A percentile compares a stretch with the other conserved stretches of the same genome.
Evolutionary conservation across 176 grass and related monocot genomes (phyloP).

Genomic region (Raddia guianensis): DNA sequence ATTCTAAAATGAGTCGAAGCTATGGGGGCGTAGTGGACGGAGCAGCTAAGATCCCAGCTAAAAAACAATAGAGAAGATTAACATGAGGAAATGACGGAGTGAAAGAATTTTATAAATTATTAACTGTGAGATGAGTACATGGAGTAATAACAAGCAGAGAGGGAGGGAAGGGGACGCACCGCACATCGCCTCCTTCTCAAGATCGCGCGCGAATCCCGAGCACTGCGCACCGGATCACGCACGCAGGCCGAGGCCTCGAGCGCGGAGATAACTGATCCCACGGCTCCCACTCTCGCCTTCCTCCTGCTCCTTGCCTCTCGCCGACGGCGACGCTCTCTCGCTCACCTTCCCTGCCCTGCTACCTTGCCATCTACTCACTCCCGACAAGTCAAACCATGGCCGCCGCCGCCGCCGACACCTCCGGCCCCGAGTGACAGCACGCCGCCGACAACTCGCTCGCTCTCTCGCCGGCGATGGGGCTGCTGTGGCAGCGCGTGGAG

Average conservation of each 20-base stretch:
- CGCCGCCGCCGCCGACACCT: background rate
- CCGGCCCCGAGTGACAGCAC: background rate
- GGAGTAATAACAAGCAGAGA: no score
- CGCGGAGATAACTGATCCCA: constrained; percentile 7
- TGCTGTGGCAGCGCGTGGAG: constrained; percentile 56
- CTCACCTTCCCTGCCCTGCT: background rate
- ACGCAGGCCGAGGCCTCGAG: constrained; percentile 29
- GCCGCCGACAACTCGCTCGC: background rate
- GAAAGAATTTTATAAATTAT: no score
- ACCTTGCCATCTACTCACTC: background rate
- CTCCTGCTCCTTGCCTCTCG: no score
- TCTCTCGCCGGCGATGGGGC: constrained; percentile 36
- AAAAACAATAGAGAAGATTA: no score
- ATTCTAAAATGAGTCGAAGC: no score
- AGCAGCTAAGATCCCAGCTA: no score
- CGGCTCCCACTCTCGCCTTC: background rate
- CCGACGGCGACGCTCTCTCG: background rate
- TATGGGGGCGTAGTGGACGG: no score
- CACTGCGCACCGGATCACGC: constrained; percentile 21
- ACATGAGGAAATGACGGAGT: no score
- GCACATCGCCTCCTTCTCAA: background rate
- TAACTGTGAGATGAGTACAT: no score
- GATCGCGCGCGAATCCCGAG: constrained; percentile 39
- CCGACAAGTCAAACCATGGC: background rate
- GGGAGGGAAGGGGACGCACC: background rate